These are phyloP conservation scores for Phytophthora macrochlamydospora DNA, from an alignment of 352 stramenopile genomes.

Conservation along the genomic window DNA sequence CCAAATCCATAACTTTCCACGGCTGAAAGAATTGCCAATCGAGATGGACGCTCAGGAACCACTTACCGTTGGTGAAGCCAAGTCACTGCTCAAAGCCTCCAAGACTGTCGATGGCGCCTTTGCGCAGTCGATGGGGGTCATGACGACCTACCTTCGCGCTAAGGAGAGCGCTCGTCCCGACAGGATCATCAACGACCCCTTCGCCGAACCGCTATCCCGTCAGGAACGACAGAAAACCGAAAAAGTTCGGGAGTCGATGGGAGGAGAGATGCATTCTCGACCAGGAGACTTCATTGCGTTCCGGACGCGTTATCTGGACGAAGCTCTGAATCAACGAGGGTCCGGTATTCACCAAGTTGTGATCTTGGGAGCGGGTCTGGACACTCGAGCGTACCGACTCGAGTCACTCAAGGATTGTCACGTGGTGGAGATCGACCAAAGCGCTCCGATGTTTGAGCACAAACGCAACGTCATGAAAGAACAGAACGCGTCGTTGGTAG, in stretches of 20 bases:
- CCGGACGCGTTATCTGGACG: slow-evolving; percentile 46
- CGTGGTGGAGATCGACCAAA: slow-evolving; percentile 53
- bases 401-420: slow-evolving; percentile 27
- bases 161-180: neutral
- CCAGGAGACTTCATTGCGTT: slow-evolving; percentile 34
- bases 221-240: neutral
- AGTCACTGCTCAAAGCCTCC: too few relatives aligned
- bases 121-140: neutral
- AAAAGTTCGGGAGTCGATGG: neutral
- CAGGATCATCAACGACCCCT: neutral
- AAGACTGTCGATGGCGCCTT: too few relatives aligned
- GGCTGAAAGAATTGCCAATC: neutral
- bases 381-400: slow-evolving; percentile 45
- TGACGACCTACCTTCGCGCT: neutral
- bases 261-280: slow-evolving; percentile 6
- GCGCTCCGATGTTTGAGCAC: slow-evolving; percentile 41
- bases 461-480: slow-evolving; percentile 41
- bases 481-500: slow-evolving; percentile 24
- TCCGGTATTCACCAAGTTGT: slow-evolving; percentile 39
- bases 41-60: neutral
- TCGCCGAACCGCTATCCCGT: neutral
- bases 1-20: too few relatives aligned
- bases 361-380: slow-evolving; percentile 41
- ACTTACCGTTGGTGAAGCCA: neutral
- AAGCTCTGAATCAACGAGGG: slow-evolving; percentile 34